Evolutionary conservation across 179 eudicot species (phyloP).

Genomic region (Beta corolliflora): DNA sequence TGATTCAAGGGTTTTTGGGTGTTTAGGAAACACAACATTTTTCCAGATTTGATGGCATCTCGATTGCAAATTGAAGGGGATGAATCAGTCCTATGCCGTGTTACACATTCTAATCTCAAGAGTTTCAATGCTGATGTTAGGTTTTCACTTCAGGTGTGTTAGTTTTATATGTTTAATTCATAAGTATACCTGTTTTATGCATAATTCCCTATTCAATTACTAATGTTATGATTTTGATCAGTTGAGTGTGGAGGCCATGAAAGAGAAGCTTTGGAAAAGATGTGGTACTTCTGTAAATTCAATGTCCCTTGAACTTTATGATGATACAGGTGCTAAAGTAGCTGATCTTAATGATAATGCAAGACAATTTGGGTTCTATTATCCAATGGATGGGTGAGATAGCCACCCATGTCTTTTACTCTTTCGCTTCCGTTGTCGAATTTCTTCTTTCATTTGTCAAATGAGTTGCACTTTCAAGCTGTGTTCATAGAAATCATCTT

Average conservation of each 20-base stretch:
- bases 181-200: neutral
- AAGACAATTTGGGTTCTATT: slow-evolving; percentile 76
- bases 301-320: slow-evolving; percentile 82
- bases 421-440: neutral
- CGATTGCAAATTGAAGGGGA: slow-evolving; percentile 67
- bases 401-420: neutral
- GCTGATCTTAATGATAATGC: slow-evolving; percentile 54
- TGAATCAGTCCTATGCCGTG: slow-evolving; percentile 61
- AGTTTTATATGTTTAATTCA: neutral
- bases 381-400: slow-evolving; percentile 79
- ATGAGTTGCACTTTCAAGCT: neutral
- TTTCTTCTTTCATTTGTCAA: neutral
- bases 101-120: slow-evolving; percentile 86
- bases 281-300: slow-evolving; percentile 85
- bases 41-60: slow-evolving; percentile 45
- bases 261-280: slow-evolving; percentile 96
- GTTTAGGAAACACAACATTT: neutral
- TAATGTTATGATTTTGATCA: slow-evolving; percentile 29
- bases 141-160: slow-evolving; percentile 66
- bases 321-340: slow-evolving; percentile 64
- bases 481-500: neutral
- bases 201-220: neutral
- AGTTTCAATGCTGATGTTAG: slow-evolving; percentile 74
- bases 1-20: neutral
- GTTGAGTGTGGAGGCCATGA: slow-evolving; percentile 83